Base-by-base conservation (phyloP, 176 grass and related monocot genomes). In the Oryza australiensis region DNA sequence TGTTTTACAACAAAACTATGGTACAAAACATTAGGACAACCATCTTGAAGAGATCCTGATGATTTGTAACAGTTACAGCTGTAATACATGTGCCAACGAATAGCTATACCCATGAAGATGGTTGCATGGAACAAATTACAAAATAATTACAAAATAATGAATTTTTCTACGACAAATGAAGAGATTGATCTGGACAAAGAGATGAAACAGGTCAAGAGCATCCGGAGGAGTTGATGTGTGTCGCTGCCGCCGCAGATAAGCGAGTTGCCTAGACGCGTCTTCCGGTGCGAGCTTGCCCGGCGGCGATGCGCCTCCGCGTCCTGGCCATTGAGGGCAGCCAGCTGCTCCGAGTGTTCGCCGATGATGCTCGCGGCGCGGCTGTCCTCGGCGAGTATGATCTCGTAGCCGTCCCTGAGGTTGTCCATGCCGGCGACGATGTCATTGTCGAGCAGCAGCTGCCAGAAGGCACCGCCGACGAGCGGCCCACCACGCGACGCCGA, bases 401-500 rank as follows among this genome's bases (percentile, higher is more conserved):
- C 83, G 49, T 90, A 90, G 0, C 88, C 88, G 1, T 90, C 88
- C 83, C 75, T 86, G 74, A 90, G 79, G 34, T 68, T 1, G 62
- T 90, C 83, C 88, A 90, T 86, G 35, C 66, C 88, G 0, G 9
- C 73, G 0, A 72, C 88, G 5, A n/a, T 2, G 53, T 18, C 79
- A 0, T 67, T 83, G 3, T 59, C 22, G 53, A 59, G 53, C 22
- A 90, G 88, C 46, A 90, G 74, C 60, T 90, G 88, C 88, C 88
- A 90, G 83, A 90, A 90, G 0, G 88, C 88, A 34, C 88, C 88
- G 5, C 88, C 88, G 45, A 86, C 88, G n/a, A 90, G 83, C 20
- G 83, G 78, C 0, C 83, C 78, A 0, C 88, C 83, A 0, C 1
- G 0, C 0, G 73, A 32, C 0, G 88, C 88, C 7, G 78, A 82